phyloP scores from a whole-genome alignment of 768 basidiomycete species.

The Boletus vinaceobasis region DNA sequence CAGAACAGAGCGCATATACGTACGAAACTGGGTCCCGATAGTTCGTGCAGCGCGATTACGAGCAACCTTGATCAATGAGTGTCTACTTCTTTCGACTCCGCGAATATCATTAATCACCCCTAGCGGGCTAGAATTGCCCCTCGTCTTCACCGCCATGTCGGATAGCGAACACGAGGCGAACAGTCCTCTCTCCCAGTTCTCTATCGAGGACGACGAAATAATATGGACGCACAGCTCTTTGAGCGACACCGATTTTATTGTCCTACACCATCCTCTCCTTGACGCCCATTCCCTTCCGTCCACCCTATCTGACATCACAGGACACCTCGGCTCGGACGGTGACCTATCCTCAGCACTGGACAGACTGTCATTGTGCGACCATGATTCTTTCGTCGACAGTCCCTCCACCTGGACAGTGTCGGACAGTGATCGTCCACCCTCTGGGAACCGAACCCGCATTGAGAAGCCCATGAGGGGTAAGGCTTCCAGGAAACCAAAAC shows the following conservation, averaged over 20 bases:
- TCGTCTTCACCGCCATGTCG: constrained; percentile 6
- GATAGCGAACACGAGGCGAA: constrained; percentile 6
- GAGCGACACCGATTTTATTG: constrained; percentile 24
- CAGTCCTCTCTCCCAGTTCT: constrained; percentile 12
- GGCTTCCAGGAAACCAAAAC: neutral
- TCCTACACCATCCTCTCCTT: constrained; percentile 19
- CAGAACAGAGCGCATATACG: neutral
- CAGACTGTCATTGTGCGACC: constrained; percentile 15
- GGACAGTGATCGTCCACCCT: neutral
- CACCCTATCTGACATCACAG: constrained; percentile 6
- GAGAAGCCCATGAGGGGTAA: neutral
- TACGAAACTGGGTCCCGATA: neutral
- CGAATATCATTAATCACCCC: constrained; percentile 8
- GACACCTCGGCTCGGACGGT: constrained; percentile 8
- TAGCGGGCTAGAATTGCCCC: neutral
- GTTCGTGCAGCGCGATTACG: constrained; percentile 8
- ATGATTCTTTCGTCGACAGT: constrained; percentile 1
- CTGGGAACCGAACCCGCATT: neutral
- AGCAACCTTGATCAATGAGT: constrained; percentile 4
- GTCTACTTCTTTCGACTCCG: constrained; percentile 12
- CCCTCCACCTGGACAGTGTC: constrained; percentile 8
- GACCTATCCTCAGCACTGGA: constrained; percentile 14
- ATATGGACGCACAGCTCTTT: constrained; percentile 12
- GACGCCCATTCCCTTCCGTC: constrained; percentile 13
- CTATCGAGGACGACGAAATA: constrained; percentile 24